A percentile compares a stretch with the other conserved stretches of the same genome.
These are phyloP conservation scores for Periconia macrospinosa DNA, from an alignment of 2,329 filamentous ascomycete genomes.

Conservation along the genomic window DNA sequence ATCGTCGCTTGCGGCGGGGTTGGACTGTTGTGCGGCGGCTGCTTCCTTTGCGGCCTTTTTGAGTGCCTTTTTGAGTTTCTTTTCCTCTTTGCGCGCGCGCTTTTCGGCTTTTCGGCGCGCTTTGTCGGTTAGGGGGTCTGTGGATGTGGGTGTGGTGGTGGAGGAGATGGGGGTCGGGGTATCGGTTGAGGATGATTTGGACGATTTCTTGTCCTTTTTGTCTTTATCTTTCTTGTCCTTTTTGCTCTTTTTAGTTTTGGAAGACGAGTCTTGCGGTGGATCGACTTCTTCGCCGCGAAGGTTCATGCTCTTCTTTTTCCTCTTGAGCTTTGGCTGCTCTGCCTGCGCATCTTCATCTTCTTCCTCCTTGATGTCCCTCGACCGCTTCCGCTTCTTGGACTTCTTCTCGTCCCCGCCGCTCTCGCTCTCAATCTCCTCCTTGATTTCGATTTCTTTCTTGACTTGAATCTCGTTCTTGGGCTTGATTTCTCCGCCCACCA, in stretches of 20 bases:
- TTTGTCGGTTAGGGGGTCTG: conserved; percentile 48
- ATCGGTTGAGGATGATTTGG: conserved; percentile 21
- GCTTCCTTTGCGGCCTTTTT: conserved; percentile 49
- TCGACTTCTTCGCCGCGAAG: conserved; percentile 30
- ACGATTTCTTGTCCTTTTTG: conserved; percentile 21
- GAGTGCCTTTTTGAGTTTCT: conserved; percentile 53
- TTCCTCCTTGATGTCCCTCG: conserved; percentile 25
- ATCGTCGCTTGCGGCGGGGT: conserved; percentile 21
- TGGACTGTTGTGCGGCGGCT: conserved; percentile 29
- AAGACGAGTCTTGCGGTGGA: conserved; percentile 2
- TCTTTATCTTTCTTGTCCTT: conserved; percentile 38
- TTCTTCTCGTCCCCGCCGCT: conserved; percentile 34
- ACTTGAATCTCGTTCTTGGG: conserved; percentile 52
- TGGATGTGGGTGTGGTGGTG: conserved; percentile 15
- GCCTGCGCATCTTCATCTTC: conserved; percentile 26
- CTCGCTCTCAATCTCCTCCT: conserved; percentile 47
- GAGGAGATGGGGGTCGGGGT: conserved; percentile 13
- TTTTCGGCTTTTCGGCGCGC: conserved; percentile 46
- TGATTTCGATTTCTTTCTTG: conserved; percentile 37
- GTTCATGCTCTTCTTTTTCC: conserved; percentile 42
- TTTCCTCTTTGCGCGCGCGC: conserved; percentile 48
- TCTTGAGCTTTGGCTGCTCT: conserved; percentile 36
- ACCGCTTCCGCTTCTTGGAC: conserved; percentile 38
- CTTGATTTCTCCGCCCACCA: conserved; percentile 62
- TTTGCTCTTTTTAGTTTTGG: conserved; percentile 35